Evolutionary conservation across 2,329 filamentous ascomycete genomes (phyloP).

Genomic region (Penicillium hesseltinei): DNA sequence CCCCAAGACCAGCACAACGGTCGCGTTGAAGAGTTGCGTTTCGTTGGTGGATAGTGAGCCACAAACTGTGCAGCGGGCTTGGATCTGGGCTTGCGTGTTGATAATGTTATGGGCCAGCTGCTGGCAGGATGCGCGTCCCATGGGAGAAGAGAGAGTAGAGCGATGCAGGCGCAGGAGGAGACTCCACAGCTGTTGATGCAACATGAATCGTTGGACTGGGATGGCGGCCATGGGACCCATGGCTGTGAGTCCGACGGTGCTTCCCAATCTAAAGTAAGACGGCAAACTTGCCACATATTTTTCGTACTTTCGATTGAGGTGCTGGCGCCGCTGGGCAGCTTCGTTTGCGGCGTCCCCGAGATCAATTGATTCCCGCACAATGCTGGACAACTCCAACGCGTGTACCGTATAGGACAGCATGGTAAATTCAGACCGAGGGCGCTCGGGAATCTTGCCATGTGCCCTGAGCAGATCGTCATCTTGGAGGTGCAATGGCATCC

Average conservation of each 20-base stretch:
- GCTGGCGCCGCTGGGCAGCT: not conserved
- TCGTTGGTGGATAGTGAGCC: constrained; percentile 1
- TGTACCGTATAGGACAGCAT: not conserved
- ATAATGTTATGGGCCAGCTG: constrained; percentile 8
- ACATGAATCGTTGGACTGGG: constrained; percentile 17
- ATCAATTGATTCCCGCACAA: not conserved
- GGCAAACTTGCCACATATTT: constrained; percentile 8
- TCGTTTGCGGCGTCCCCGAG: not conserved
- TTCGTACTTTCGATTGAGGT: constrained; percentile 12
- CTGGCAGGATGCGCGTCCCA: constrained; percentile 3
- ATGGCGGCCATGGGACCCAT: constrained; percentile 14
- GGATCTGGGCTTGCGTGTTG: constrained; percentile 5
- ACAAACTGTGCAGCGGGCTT: constrained; percentile 6
- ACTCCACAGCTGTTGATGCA: constrained; percentile 21
- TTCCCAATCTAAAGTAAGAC: constrained; percentile 13
- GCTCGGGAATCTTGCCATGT: not conserved
- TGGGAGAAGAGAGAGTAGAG: constrained; percentile 2
- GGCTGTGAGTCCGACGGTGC: constrained; percentile 11
- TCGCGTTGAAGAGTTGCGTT: constrained; percentile 6
- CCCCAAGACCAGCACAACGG: constrained; percentile 4
- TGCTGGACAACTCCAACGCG: not conserved
- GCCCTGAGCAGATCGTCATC: not conserved
- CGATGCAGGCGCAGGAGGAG: constrained; percentile 17
- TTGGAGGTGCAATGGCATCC: constrained; percentile 1
- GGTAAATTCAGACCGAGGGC: not conserved